phyloP scores from a whole-genome alignment of 441 rosid species.

The Gossypium davidsonii region DNA sequence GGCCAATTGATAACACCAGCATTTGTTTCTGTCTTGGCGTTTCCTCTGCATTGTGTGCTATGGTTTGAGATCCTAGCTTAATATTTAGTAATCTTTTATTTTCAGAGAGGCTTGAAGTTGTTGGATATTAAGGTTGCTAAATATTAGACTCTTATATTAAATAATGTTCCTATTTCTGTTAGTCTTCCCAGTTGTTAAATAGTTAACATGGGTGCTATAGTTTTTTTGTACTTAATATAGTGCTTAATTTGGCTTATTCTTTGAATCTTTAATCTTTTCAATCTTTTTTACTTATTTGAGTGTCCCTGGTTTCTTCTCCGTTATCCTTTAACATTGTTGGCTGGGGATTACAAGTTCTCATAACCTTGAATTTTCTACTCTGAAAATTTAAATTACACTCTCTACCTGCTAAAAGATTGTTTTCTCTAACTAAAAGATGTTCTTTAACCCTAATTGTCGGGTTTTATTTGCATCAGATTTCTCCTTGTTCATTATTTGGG shows the following conservation, averaged over 20 bases:
- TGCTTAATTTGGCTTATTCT: not conserved
- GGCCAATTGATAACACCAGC: conserved; percentile 52
- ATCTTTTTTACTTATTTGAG: not conserved
- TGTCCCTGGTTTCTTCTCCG: not conserved
- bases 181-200: not conserved
- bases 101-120: conserved; percentile 21
- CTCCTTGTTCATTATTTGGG: not conserved
- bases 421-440: not conserved
- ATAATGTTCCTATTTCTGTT: not conserved
- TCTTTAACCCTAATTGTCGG: not conserved
- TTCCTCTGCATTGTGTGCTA: conserved; percentile 52
- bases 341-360: not conserved
- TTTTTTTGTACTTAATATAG: not conserved
- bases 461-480: not conserved
- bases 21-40: conserved; percentile 53
- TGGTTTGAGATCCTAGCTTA: conserved; percentile 42
- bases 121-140: conserved; percentile 20
- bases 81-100: conserved; percentile 25
- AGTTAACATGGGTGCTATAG: not conserved
- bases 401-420: not conserved
- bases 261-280: not conserved
- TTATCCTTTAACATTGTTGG: not conserved
- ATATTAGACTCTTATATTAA: not conserved
- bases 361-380: not conserved
- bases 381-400: not conserved